phyloP scores from a whole-genome alignment of 2,329 filamentous ascomycete species.

The Seiridium unicorne region DNA sequence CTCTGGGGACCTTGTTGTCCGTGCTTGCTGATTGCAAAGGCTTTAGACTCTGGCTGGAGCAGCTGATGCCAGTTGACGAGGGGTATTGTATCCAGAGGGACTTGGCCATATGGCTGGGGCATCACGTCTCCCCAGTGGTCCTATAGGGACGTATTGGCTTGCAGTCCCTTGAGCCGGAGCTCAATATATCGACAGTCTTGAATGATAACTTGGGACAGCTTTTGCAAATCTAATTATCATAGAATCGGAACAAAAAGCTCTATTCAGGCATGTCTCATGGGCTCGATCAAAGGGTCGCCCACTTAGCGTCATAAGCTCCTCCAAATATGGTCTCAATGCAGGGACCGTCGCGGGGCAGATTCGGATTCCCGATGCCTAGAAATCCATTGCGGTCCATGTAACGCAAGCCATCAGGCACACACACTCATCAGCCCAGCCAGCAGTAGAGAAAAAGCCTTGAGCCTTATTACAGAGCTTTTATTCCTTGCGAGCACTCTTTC shows the following conservation, averaged over 20 bases:
- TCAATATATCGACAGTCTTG: no score
- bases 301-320: background rate
- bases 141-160: no score
- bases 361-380: background rate
- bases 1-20: slow-evolving; percentile 2
- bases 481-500: background rate
- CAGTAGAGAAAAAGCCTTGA: background rate
- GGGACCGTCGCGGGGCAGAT: slow-evolving; percentile 4
- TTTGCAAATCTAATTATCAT: no score
- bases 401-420: background rate
- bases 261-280: background rate
- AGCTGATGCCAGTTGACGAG: background rate
- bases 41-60: background rate
- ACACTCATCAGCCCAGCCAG: background rate
- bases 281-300: background rate
- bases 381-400: background rate
- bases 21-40: background rate
- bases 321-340: background rate
- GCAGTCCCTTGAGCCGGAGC: no score
- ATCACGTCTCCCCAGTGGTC: background rate
- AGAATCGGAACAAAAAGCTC: no score
- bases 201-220: no score
- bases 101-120: background rate
- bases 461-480: background rate
- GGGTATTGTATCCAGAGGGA: background rate